Evolutionary conservation across 768 basidiomycete species (phyloP).

Genomic region (Pisolithus microcarpus): DNA sequence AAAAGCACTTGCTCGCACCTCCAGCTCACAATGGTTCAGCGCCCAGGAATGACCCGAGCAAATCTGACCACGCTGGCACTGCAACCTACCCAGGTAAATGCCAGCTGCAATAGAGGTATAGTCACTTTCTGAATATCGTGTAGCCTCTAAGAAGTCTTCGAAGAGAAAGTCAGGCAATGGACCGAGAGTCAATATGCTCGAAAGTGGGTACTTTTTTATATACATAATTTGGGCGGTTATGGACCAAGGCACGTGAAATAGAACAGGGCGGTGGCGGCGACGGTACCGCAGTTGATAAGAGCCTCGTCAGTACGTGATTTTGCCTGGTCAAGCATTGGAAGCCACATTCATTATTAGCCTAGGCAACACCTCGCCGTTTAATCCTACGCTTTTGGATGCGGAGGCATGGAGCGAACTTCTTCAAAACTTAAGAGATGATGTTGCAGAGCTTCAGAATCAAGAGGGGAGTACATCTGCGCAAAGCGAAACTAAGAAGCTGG

Average conservation of each 20-base stretch:
- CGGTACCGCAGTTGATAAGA: not conserved
- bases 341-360: conserved; percentile 18
- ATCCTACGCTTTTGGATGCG: conserved; percentile 10
- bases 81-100: not conserved
- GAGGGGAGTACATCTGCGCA: not conserved
- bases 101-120: not conserved
- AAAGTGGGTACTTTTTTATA: not conserved
- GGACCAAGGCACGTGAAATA: conserved; percentile 4
- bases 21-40: not conserved
- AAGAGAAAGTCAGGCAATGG: not conserved
- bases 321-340: conserved; percentile 2
- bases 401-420: conserved; percentile 15
- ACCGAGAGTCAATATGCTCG: not conserved
- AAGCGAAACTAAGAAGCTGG: not conserved
- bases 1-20: not conserved
- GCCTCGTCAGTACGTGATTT: conserved; percentile 11
- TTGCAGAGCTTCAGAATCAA: not conserved
- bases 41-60: not conserved
- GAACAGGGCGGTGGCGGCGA: conserved; percentile 3
- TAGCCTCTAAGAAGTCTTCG: not conserved
- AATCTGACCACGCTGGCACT: not conserved
- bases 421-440: not conserved
- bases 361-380: conserved; percentile 16
- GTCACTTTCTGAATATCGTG: not conserved
- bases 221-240: not conserved